phyloP scores from a whole-genome alignment of 1,284 basidiomycete genomes.

The Violaceomyces palustris region DNA sequence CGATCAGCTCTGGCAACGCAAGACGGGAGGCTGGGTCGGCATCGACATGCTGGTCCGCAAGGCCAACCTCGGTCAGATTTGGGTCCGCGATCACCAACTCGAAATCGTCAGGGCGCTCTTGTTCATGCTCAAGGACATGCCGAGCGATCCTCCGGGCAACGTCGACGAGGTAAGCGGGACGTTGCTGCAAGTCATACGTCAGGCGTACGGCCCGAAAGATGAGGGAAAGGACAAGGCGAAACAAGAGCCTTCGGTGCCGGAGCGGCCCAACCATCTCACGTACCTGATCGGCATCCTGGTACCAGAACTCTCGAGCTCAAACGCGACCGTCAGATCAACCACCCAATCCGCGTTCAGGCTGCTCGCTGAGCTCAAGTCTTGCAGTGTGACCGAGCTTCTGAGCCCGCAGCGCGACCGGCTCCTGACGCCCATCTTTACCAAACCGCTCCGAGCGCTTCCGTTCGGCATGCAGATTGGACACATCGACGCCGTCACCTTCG shows the following conservation, averaged over 20 bases:
- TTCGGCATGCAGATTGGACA: slow-evolving; percentile 96
- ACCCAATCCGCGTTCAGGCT: slow-evolving; percentile 77
- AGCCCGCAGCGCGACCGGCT: slow-evolving; percentile 81
- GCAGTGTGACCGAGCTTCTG: slow-evolving; percentile 72
- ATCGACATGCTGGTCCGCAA: slow-evolving; percentile 46
- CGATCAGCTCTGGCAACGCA: slow-evolving; percentile 50
- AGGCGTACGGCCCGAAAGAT: slow-evolving; percentile 37
- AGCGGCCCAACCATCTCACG: slow-evolving; percentile 44
- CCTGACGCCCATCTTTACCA: slow-evolving; percentile 84
- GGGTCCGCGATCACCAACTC: slow-evolving; percentile 81
- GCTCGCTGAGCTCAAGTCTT: slow-evolving; percentile 70
- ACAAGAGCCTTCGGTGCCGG: slow-evolving; percentile 18
- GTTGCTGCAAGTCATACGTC: slow-evolving; percentile 69
- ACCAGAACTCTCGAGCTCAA: slow-evolving; percentile 81
- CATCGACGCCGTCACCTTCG: slow-evolving; percentile 94
- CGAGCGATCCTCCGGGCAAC: slow-evolving; percentile 78
- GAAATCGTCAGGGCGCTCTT: slow-evolving; percentile 87
- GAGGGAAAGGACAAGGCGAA: slow-evolving; percentile 14
- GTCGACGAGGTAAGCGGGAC: slow-evolving; percentile 75
- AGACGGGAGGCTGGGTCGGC: slow-evolving; percentile 51
- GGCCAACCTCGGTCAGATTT: slow-evolving; percentile 61
- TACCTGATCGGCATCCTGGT: slow-evolving; percentile 78
- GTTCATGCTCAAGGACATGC: slow-evolving; percentile 92
- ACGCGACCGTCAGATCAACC: slow-evolving; percentile 76
- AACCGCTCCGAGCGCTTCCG: slow-evolving; percentile 91